Evolutionary conservation across 228 moss, liverwort and hornwort species (phyloP).

Genomic region (Sphagnum magellanicum): DNA sequence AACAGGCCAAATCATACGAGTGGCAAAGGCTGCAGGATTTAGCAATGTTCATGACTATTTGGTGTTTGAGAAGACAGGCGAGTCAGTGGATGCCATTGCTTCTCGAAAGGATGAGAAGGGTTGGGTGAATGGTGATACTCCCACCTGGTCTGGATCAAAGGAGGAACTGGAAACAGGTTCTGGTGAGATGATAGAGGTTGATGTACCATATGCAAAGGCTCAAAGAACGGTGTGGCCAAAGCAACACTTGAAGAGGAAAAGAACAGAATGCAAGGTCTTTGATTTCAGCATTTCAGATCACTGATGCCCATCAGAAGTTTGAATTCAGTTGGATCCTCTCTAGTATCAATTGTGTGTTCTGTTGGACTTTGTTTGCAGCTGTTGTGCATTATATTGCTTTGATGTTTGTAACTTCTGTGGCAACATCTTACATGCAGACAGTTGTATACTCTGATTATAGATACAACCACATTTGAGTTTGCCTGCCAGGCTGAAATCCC

Average conservation of each 20-base stretch:
- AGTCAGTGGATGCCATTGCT: conserved; percentile 3
- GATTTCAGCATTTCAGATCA: neutral
- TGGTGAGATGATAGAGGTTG: neutral
- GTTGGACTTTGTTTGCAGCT: neutral
- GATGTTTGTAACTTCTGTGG: neutral
- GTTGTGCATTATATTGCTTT: no score
- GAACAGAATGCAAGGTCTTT: conserved; percentile 16
- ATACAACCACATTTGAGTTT: neutral
- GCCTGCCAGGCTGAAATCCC: neutral
- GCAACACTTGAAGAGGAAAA: conserved; percentile 25
- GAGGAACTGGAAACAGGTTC: conserved; percentile 1
- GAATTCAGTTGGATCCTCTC: neutral
- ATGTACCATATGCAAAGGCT: neutral
- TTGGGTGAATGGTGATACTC: conserved; percentile 6
- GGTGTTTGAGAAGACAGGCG: conserved; percentile 3
- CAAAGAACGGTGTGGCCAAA: neutral
- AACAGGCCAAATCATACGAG: conserved; percentile 1
- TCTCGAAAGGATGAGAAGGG: conserved; percentile 5
- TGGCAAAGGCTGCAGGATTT: conserved; percentile 5
- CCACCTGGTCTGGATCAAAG: neutral
- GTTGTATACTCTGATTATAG: neutral
- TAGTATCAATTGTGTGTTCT: neutral
- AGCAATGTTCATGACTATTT: conserved; percentile 10
- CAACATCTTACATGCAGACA: neutral
- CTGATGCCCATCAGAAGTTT: neutral